Conservation (phyloP, 352 stramenopile species). For the Pythium chondricola region DNA sequence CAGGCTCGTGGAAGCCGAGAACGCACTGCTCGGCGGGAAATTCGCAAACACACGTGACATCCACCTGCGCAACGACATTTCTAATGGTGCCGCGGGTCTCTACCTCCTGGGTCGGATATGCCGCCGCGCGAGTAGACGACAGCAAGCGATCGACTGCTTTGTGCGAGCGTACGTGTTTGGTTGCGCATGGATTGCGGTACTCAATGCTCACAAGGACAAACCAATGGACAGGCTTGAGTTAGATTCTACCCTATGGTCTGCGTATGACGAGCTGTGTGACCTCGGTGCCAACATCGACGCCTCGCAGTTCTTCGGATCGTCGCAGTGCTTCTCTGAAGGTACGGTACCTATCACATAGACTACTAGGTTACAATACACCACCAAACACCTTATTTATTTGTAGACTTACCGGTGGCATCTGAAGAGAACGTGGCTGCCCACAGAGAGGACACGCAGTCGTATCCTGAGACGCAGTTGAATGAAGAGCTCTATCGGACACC, state of each 20-base stretch:
- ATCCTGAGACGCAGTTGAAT: not conserved
- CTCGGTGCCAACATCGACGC: slow-evolving; percentile 78
- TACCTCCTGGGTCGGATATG: slow-evolving; percentile 91
- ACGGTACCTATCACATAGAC: not conserved
- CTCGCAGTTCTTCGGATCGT: slow-evolving; percentile 48
- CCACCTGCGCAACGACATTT: slow-evolving; percentile 56
- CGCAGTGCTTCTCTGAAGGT: slow-evolving; percentile 26
- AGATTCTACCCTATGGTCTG: slow-evolving; percentile 89
- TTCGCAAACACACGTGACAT: too few species aligned
- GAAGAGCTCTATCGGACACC: slow-evolving; percentile 14
- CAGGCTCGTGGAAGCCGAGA: slow-evolving; percentile 84
- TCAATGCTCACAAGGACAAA: slow-evolving; percentile 1
- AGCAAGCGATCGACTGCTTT: slow-evolving; percentile 90
- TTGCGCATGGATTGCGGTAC: slow-evolving; percentile 1
- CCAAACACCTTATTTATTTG: not conserved
- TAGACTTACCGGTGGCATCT: not conserved
- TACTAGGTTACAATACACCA: not conserved
- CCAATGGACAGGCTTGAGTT: slow-evolving; percentile 68
- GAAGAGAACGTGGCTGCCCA: slow-evolving; percentile 4
- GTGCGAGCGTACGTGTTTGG: slow-evolving; percentile 46
- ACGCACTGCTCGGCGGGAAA: slow-evolving; percentile 63
- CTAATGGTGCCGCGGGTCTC: slow-evolving; percentile 87
- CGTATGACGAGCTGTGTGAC: slow-evolving; percentile 92
- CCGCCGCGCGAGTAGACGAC: slow-evolving; percentile 75
- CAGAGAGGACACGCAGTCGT: not conserved